Base-by-base conservation (phyloP, 164 flowering plant species). In the Paratinospora sagittata region DNA sequence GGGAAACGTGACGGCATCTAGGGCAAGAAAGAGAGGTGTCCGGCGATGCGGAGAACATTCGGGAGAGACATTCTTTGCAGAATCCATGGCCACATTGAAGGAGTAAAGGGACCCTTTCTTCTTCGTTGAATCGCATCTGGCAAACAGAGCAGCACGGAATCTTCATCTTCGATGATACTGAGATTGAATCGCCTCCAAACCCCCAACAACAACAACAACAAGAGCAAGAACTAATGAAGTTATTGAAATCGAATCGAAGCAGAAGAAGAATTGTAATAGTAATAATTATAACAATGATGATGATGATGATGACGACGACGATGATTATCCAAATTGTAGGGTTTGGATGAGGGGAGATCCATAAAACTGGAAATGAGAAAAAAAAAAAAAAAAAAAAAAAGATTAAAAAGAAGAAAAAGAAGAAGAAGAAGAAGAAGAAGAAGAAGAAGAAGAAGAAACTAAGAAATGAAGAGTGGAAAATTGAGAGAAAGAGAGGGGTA, bases 81-180 rank as follows among this genome's bases (percentile, higher is more conserved):
- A 90, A 96, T n/a, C 97, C 97, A 57, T 96, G 99, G 37, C 99
- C 99, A 83, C 99, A 96, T 82, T 96, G 95, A 70, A 96, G 98
- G 67, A 96, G 79, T 6, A 96, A 76, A 0, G 99, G 99, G 1
- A 86, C 89, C 52, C 99, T 74, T 66, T 87, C 93, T 0, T 84
- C 93, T 76, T 96, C 99, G 88, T 93, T 78, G 85, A 90, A 95
- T 74, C 88, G 77, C 69, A 82, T 87, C 74, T 95, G 93, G 76
- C 99, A 95, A 0, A 95, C 94, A 21, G 96, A 91, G 66, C 99
- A 95, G 68, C 90, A 85, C 0, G 97, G 96, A 11, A 87, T 82
- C 81, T 87, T 90, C 97, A 89, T 94, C 72, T 72, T 27, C 47
- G 34, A 30, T 30, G 2, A 2, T 30, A 30, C 34, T 30, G 34